Base-by-base conservation (phyloP, 2,329 filamentous ascomycete species). In the Fusarium euwallaceae region DNA sequence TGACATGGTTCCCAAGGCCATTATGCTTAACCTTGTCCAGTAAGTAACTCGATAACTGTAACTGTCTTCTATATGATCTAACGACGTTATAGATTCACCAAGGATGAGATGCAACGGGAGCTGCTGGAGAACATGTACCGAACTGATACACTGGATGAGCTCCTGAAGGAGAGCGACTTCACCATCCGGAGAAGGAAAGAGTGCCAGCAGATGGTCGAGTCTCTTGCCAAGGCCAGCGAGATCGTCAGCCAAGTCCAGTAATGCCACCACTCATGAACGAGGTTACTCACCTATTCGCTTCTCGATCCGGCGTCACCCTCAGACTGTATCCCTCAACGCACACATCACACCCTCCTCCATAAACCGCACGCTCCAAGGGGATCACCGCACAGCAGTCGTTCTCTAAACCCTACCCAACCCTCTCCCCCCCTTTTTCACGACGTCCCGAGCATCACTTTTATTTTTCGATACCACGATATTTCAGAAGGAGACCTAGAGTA, bases 141-240 rank as follows among this genome's bases (percentile, higher is more conserved):
- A 82, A 93, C 92, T 62, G 92, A 94, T 82, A 94, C 96, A 79
- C 89, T 98, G 32, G 97, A 99, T 78, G 95, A 98, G 72, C 88
- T 99, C 75, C 92, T 99, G 75, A 98, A 98, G 89, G 97, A 99
- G 86, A 97, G 94, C 82, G 97, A 99, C 84, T 98, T 98, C 88
- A 99, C 97, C 4, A 89, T 97, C 80, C 92, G 96, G 80, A 90
- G 97, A 84, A 91, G 97, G 83, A 99, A 99, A 88, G 97, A 99
- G 85, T 99, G 97, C 85, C 95, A 97, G 86, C 95, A 98, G 85
- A 99, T 99, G 97, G 97, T 99, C 61, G 97, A 99, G 85, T 97
- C 94, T 65, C 88, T 99, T 80, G 86, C 89, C 78, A 93, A 94
- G 84, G 97, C 97, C 67, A 97, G 92, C 84, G 97, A 99, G 88